Evolutionary conservation across 2,329 filamentous ascomycete genomes (phyloP).

Genomic region (Monosporascus sp.): DNA sequence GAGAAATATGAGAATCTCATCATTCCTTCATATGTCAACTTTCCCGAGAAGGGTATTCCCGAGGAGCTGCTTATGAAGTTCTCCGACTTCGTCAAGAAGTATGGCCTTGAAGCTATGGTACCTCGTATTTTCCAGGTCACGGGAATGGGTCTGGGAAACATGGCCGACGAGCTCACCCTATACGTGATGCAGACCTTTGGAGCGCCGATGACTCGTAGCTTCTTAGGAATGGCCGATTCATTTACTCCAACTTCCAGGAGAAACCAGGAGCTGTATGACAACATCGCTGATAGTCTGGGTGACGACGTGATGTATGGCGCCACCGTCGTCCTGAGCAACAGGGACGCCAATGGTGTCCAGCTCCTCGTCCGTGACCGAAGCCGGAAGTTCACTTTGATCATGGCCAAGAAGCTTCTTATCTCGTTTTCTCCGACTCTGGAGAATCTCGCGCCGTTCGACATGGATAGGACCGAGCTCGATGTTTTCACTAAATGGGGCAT

Average conservation of each 20-base stretch:
- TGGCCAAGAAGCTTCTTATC: constrained; percentile 30
- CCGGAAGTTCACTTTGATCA: constrained; percentile 21
- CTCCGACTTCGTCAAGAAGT: constrained; percentile 42
- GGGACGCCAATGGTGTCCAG: constrained; percentile 22
- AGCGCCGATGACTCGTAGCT: constrained; percentile 27
- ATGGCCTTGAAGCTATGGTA: constrained; percentile 37
- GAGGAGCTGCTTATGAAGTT: constrained; percentile 42
- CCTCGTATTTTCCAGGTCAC: constrained; percentile 34
- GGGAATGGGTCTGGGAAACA: constrained; percentile 39
- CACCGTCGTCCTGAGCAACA: constrained; percentile 25
- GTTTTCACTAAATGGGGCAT: constrained; percentile 29
- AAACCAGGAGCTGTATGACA: constrained; percentile 37
- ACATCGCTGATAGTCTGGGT: constrained; percentile 28
- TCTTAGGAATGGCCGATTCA: constrained; percentile 23
- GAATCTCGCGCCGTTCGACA: constrained; percentile 27
- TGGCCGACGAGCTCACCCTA: constrained; percentile 36
- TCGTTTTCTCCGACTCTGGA: constrained; percentile 28
- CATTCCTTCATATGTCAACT: constrained; percentile 32
- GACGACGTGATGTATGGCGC: constrained; percentile 32
- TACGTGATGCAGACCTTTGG: constrained; percentile 40
- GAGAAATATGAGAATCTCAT: constrained; percentile 27
- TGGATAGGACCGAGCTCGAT: constrained; percentile 23
- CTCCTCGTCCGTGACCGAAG: constrained; percentile 23
- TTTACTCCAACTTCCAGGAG: constrained; percentile 29
- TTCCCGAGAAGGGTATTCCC: constrained; percentile 38